Conservation (phyloP, 2,329 filamentous ascomycete genomes). For the Pezicula neosporulosa region DNA sequence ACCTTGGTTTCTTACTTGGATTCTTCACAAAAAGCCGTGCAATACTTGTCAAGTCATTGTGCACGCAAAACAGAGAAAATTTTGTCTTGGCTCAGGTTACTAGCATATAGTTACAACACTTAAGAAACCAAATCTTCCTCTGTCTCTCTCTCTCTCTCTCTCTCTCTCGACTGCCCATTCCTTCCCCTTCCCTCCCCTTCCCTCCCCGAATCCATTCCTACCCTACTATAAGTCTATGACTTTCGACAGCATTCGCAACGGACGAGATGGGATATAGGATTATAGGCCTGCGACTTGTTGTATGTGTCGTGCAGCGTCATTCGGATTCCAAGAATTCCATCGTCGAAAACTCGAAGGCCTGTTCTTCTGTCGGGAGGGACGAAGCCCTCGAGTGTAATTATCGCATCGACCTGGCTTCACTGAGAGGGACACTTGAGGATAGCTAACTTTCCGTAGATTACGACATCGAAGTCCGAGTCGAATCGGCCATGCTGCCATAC, state of each 20-base stretch:
- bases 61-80: background rate
- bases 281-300: slow-evolving; percentile 1
- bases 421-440: background rate
- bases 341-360: background rate
- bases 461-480: slow-evolving; percentile 1
- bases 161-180: background rate
- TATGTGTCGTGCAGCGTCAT: background rate
- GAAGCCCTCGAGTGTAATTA: background rate
- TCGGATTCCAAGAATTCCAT: background rate
- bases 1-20: background rate
- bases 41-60: background rate
- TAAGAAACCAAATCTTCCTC: slow-evolving; percentile 1
- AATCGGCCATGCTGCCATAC: background rate
- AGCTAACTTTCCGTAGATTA: slow-evolving; percentile 1
- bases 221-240: slow-evolving; percentile 1
- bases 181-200: background rate
- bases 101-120: slow-evolving; percentile 1
- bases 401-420: background rate
- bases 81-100: slow-evolving; percentile 1
- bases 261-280: background rate
- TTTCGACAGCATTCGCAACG: background rate
- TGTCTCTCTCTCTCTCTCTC: background rate
- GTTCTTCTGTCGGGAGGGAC: background rate
- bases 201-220: background rate
- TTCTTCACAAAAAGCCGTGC: background rate